These are phyloP conservation scores for Salinomyces thailandicus DNA, from an alignment of 2,329 filamentous ascomycete genomes.

Conservation along the genomic window DNA sequence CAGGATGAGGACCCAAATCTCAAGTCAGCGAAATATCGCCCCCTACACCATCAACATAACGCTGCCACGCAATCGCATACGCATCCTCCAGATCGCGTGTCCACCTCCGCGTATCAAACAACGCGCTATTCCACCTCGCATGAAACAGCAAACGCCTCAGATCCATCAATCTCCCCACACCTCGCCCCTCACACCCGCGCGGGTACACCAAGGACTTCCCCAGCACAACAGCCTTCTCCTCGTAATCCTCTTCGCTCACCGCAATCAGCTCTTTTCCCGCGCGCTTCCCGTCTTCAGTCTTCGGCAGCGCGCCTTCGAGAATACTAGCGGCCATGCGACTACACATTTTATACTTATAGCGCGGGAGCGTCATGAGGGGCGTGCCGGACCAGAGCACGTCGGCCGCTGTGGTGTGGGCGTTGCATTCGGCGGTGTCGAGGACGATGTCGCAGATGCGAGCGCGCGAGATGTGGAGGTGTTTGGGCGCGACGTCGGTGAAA, in stretches of 20 bases:
- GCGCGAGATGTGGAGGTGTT: slow-evolving; percentile 84
- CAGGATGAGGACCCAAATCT: no score
- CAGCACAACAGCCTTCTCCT: slow-evolving; percentile 61
- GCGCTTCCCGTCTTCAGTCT: slow-evolving; percentile 50
- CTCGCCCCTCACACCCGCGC: slow-evolving; percentile 20
- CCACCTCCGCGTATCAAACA: slow-evolving; percentile 90
- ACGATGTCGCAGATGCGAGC: slow-evolving; percentile 90
- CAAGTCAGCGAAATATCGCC: slow-evolving; percentile 73
- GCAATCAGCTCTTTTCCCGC: slow-evolving; percentile 70
- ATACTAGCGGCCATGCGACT: slow-evolving; percentile 96
- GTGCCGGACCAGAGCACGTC: slow-evolving; percentile 96
- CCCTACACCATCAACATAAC: slow-evolving; percentile 77
- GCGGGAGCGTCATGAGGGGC: slow-evolving; percentile 76
- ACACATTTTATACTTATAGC: slow-evolving; percentile 98
- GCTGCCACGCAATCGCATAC: slow-evolving; percentile 78
- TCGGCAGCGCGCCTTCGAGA: slow-evolving; percentile 76
- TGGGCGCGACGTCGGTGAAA: slow-evolving; percentile 94
- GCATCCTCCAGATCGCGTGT: slow-evolving; percentile 79
- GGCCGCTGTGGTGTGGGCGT: slow-evolving; percentile 93
- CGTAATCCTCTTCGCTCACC: slow-evolving; percentile 69
- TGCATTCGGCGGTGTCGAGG: slow-evolving; percentile 94
- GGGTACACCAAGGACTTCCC: slow-evolving; percentile 54
- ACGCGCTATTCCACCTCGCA: slow-evolving; percentile 69
- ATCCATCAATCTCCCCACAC: slow-evolving; percentile 59
- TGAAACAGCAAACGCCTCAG: slow-evolving; percentile 74